A percentile compares a stretch with the other conserved stretches of the same genome.
These are phyloP conservation scores for Chloranthus sessilifolius DNA, from an alignment of 164 flowering plant species.

Conservation along the genomic window DNA sequence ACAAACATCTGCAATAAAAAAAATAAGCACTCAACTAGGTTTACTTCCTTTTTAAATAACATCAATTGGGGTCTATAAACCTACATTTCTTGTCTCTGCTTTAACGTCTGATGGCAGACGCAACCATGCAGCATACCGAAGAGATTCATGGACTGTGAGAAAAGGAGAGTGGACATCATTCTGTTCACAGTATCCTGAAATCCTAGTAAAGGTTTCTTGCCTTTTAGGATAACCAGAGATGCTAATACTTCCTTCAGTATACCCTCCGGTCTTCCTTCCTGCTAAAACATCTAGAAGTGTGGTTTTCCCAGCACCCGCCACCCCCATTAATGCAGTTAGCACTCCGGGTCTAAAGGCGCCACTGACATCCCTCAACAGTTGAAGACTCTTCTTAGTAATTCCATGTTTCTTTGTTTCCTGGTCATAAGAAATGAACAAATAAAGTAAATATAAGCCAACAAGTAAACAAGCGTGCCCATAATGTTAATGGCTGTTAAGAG, in stretches of 20 bases:
- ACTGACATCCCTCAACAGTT: conserved; percentile 23
- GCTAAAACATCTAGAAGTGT: conserved; percentile 62
- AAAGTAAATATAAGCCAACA: background rate
- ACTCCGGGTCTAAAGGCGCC: conserved; percentile 33
- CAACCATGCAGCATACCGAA: conserved; percentile 89
- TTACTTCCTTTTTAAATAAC: background rate
- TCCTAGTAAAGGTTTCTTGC: conserved; percentile 92
- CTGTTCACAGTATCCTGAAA: conserved; percentile 46
- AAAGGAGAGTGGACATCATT: conserved; percentile 29
- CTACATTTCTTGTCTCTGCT: conserved; percentile 8
- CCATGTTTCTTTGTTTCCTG: conserved; percentile 32
- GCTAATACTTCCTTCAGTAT: conserved; percentile 79
- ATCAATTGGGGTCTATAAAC: background rate
- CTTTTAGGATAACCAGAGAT: conserved; percentile 82
- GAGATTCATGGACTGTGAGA: conserved; percentile 52
- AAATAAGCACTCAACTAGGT: conserved; percentile 5
- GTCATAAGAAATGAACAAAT: background rate
- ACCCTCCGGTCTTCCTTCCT: conserved; percentile 41
- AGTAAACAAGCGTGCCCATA: background rate
- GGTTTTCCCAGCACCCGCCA: conserved; percentile 87
- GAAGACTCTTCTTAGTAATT: conserved; percentile 15
- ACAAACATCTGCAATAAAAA: conserved; percentile 53
- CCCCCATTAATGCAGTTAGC: conserved; percentile 35
- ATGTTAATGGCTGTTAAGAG: background rate
- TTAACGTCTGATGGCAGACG: conserved; percentile 74